These are phyloP conservation scores for Cyberlindnera samutprakarnensis DNA, from an alignment of 805 yeast genomes.

Conservation along the genomic window DNA sequence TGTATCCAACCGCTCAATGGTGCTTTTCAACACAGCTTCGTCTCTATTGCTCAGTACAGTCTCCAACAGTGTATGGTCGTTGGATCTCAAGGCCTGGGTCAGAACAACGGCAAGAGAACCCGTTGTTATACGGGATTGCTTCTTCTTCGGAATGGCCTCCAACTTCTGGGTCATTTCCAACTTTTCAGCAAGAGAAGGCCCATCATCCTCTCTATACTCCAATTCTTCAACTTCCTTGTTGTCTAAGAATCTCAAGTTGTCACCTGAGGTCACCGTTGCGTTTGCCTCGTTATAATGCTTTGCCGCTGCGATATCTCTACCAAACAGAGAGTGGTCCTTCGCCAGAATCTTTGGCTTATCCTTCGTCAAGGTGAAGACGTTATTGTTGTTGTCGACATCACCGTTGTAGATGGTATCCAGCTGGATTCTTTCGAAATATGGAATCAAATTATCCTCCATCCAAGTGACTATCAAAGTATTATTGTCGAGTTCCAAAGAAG, in stretches of 20 bases:
- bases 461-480: slow-evolving; percentile 42
- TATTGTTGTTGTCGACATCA: slow-evolving; percentile 17
- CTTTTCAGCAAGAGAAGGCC: slow-evolving; percentile 50
- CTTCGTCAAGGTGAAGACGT: slow-evolving; percentile 23
- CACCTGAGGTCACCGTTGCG: slow-evolving; percentile 57
- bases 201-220: slow-evolving; percentile 28
- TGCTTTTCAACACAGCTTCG: slow-evolving; percentile 42
- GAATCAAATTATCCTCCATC: slow-evolving; percentile 53
- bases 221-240: slow-evolving; percentile 32
- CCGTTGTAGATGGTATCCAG: no score
- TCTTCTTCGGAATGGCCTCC: slow-evolving; percentile 22
- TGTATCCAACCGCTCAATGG: slow-evolving; percentile 51
- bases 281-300: slow-evolving; percentile 53
- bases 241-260: slow-evolving; percentile 49
- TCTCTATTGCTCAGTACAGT: slow-evolving; percentile 58
- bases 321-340: slow-evolving; percentile 33
- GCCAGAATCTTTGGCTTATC: slow-evolving; percentile 33
- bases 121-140: slow-evolving; percentile 46
- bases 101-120: slow-evolving; percentile 82
- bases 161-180: slow-evolving; percentile 29
- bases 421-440: slow-evolving; percentile 47
- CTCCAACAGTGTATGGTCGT: slow-evolving; percentile 81
- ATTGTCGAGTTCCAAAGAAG: slow-evolving; percentile 22
- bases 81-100: slow-evolving; percentile 80
- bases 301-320: slow-evolving; percentile 43